phyloP scores from a whole-genome alignment of 2,329 filamentous ascomycete genomes.

The Aspergillus amoenus region DNA sequence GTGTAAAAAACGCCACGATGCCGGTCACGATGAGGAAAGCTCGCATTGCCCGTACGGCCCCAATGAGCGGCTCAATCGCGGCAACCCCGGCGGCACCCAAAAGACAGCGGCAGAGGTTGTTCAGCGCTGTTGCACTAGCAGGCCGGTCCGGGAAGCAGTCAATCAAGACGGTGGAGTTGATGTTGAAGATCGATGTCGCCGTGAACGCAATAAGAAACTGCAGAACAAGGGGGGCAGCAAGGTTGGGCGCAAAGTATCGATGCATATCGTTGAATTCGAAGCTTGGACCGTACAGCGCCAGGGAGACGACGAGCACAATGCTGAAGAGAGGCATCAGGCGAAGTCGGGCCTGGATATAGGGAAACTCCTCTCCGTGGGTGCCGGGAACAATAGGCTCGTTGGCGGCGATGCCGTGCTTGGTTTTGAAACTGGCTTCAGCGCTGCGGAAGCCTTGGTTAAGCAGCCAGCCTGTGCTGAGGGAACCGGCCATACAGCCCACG shows the following conservation, averaged over 20 bases:
- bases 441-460: slow-evolving; percentile 13
- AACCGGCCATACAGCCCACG: slow-evolving; percentile 26
- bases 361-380: neutral
- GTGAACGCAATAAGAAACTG: slow-evolving; percentile 40
- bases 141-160: slow-evolving; percentile 35
- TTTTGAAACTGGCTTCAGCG: slow-evolving; percentile 3
- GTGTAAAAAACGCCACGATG: neutral
- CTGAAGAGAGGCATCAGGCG: slow-evolving; percentile 10
- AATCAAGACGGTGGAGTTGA: slow-evolving; percentile 39
- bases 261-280: slow-evolving; percentile 20
- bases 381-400: neutral
- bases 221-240: slow-evolving; percentile 38
- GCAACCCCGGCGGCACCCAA: slow-evolving; percentile 37
- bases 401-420: neutral
- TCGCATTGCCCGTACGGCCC: slow-evolving; percentile 27
- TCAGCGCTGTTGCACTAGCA: slow-evolving; percentile 38
- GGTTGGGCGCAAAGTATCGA: slow-evolving; percentile 20
- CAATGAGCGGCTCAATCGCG: slow-evolving; percentile 32
- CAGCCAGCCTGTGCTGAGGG: slow-evolving; percentile 14
- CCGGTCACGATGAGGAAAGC: neutral
- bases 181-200: slow-evolving; percentile 35
- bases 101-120: slow-evolving; percentile 38
- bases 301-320: slow-evolving; percentile 3
- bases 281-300: slow-evolving; percentile 35
- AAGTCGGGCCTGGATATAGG: slow-evolving; percentile 5